Conservation (phyloP, 1,284 basidiomycete genomes). For the Microbotryum scabiosae region DNA sequence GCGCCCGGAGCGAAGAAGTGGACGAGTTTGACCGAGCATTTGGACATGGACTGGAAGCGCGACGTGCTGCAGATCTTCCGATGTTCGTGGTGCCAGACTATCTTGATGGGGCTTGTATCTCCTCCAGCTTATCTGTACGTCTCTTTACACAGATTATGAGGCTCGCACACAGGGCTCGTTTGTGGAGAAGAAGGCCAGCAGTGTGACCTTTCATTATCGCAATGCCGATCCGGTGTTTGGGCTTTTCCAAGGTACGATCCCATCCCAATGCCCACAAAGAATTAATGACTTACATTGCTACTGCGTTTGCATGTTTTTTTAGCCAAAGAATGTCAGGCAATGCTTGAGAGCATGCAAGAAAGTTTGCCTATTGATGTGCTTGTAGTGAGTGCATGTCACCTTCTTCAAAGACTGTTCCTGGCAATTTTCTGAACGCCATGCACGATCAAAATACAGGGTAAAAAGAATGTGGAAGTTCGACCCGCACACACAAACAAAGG, state of each 20-base stretch:
- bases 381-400: conserved; percentile 27
- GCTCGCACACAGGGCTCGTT: conserved; percentile 78
- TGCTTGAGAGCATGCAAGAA: conserved; percentile 69
- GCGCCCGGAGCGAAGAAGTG: conserved; percentile 61
- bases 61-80: conserved; percentile 92
- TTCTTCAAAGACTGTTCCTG: background rate
- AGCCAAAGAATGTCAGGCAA: conserved; percentile 82
- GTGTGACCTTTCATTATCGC: conserved; percentile 97
- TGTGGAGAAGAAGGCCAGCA: conserved; percentile 94
- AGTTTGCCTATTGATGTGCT: conserved; percentile 40
- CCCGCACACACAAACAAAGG: conserved; percentile 87
- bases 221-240: conserved; percentile 92
- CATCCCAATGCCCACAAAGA: background rate
- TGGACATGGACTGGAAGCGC: conserved; percentile 97
- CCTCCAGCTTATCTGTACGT: background rate
- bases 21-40: conserved; percentile 76
- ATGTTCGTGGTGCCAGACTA: conserved; percentile 40
- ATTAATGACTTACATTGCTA: background rate
- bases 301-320: conserved; percentile 19
- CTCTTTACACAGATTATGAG: conserved; percentile 34
- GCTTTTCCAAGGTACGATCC: conserved; percentile 33
- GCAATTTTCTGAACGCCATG: background rate
- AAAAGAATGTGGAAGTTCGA: conserved; percentile 96
- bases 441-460: conserved; percentile 48
- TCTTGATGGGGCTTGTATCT: background rate